Percentiles rank a stretch among this genome's conserved stretches.
These are phyloP conservation scores for Flammula alnicola DNA, from an alignment of 1,284 basidiomycete genomes.

Conservation along the genomic window DNA sequence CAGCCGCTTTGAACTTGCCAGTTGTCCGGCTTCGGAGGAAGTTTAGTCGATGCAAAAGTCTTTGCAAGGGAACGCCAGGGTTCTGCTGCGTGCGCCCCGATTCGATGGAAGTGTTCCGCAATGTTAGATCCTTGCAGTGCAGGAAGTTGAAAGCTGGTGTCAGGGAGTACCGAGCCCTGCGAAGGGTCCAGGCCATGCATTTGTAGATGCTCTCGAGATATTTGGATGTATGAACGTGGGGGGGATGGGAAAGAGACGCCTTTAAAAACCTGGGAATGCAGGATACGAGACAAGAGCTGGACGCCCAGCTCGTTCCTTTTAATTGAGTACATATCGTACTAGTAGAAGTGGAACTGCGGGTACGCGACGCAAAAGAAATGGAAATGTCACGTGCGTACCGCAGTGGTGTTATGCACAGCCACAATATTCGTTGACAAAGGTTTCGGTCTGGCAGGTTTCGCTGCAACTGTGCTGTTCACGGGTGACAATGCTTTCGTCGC, in stretches of 20 bases:
- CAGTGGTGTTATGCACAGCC: no score
- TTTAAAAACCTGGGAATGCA: conserved; percentile 88
- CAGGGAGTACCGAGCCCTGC: conserved; percentile 80
- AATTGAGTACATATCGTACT: no score
- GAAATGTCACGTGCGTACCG: no score
- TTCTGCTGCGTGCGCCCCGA: conserved; percentile 76
- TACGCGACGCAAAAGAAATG: no score
- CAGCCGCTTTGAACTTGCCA: conserved; percentile 88
- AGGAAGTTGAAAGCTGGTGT: conserved; percentile 84
- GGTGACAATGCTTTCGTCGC: conserved; percentile 19
- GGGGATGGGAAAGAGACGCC: conserved; percentile 70
- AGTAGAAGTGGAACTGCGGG: no score
- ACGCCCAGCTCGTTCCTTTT: conserved; percentile 90
- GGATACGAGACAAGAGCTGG: conserved; percentile 81
- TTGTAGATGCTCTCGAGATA: conserved; percentile 80
- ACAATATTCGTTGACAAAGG: no score
- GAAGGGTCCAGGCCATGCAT: conserved; percentile 82
- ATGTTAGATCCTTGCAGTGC: conserved; percentile 83
- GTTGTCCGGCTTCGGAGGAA: conserved; percentile 70
- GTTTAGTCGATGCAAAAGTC: conserved; percentile 54
- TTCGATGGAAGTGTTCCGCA: conserved; percentile 87
- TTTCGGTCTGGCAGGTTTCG: no score
- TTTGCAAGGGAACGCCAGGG: conserved; percentile 85
- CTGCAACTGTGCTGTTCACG: no score
- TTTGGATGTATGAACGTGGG: conserved; percentile 65